Evolutionary conservation across 768 basidiomycete species (phyloP).

Genomic region (Suillus americanus): DNA sequence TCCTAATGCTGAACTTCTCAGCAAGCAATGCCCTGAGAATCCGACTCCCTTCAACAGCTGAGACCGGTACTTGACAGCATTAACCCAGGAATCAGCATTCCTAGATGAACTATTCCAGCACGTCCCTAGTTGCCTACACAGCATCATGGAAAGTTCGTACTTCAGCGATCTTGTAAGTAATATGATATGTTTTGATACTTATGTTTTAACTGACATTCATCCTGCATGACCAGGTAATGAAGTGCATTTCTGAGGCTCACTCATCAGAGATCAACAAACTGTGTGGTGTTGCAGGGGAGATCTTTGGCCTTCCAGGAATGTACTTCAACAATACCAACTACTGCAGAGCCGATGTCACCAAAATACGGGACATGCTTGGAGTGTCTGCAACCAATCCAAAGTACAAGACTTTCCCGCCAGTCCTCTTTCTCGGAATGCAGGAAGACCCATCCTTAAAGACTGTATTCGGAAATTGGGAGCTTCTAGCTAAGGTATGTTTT

Average conservation of each 20-base stretch:
- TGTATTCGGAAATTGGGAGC: conserved; percentile 5
- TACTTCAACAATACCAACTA: conserved; percentile 2
- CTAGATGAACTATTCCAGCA: background rate
- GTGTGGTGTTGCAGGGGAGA: background rate
- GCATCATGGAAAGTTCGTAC: background rate
- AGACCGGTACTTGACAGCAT: background rate
- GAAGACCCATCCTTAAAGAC: background rate
- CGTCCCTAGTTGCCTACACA: background rate
- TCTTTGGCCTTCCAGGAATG: conserved; percentile 5
- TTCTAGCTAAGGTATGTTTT: conserved; percentile 6
- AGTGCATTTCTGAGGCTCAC: background rate
- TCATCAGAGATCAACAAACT: background rate
- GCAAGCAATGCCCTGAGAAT: background rate
- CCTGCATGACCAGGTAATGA: background rate
- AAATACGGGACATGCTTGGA: conserved; percentile 1
- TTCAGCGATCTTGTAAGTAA: background rate
- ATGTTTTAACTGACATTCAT: background rate
- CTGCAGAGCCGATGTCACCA: background rate
- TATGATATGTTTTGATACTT: background rate
- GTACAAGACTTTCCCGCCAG: background rate
- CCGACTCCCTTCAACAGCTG: background rate
- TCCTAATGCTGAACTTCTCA: background rate
- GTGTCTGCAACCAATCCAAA: background rate
- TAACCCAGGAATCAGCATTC: background rate
- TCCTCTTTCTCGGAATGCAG: background rate